phyloP scores from a whole-genome alignment of 192 early-diverging fungal genomes.

The Chytriomyces hyalinus region DNA sequence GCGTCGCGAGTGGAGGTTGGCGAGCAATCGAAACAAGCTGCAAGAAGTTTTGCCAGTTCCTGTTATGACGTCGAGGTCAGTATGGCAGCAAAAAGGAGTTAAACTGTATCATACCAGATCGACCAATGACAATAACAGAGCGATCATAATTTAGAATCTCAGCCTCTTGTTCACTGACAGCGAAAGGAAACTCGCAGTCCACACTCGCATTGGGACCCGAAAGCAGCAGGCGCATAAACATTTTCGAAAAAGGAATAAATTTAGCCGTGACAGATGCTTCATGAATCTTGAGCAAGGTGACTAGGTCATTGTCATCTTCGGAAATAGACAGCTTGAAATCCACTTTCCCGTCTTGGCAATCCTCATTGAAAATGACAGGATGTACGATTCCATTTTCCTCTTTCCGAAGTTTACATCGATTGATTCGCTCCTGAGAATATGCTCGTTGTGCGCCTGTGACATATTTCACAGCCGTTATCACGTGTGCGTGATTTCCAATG shows the following conservation, averaged over 20 bases:
- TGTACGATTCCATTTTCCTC: not conserved
- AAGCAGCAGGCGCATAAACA: slow-evolving; percentile 22
- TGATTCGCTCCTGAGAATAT: slow-evolving; percentile 11
- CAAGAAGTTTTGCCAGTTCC: slow-evolving; percentile 39
- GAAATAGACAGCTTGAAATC: not conserved
- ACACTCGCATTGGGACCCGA: slow-evolving; percentile 5
- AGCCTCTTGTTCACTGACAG: slow-evolving; percentile 32
- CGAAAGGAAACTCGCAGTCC: slow-evolving; percentile 37
- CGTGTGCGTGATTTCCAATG: slow-evolving; percentile 29
- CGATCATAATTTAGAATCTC: slow-evolving; percentile 26
- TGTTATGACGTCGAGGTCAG: not conserved
- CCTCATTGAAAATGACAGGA: slow-evolving; percentile 11
- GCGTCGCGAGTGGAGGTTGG: not conserved
- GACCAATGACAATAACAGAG: slow-evolving; percentile 34
- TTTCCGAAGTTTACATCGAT: not conserved
- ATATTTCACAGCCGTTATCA: slow-evolving; percentile 12
- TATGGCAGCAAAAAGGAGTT: not conserved
- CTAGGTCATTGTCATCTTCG: not conserved
- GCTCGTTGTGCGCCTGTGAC: slow-evolving; percentile 19
- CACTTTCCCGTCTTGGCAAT: slow-evolving; percentile 12
- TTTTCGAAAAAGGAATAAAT: slow-evolving; percentile 39
- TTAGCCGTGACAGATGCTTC: slow-evolving; percentile 40
- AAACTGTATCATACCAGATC: not conserved
- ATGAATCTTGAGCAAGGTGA: slow-evolving; percentile 30
- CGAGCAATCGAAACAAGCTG: slow-evolving; percentile 38